A percentile compares a stretch with the other conserved stretches of the same genome.
phyloP scores from a whole-genome alignment of 1,284 basidiomycete species.

The Golubevia pallescens region DNA sequence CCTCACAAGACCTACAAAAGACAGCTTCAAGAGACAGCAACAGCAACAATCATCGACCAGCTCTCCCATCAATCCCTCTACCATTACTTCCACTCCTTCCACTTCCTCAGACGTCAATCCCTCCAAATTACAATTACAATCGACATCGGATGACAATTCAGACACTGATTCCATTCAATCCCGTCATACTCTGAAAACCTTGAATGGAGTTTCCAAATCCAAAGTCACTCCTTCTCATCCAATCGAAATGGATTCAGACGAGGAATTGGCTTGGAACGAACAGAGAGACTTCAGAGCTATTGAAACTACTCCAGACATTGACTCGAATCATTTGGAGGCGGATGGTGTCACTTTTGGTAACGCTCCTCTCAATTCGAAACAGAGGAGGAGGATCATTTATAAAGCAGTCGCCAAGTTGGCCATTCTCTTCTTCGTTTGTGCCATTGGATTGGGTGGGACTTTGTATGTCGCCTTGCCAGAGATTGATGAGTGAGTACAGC shows the following conservation, averaged over 20 bases:
- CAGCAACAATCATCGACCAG: too few species aligned
- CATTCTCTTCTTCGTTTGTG: slow-evolving; percentile 36
- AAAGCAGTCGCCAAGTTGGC: slow-evolving; percentile 26
- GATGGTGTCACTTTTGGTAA: not conserved
- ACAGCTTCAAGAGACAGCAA: too few species aligned
- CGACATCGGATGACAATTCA: too few species aligned
- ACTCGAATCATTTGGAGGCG: not conserved
- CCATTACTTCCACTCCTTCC: too few species aligned
- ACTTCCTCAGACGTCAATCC: too few species aligned
- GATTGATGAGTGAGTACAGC: slow-evolving; percentile 18
- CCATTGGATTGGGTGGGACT: slow-evolving; percentile 26
- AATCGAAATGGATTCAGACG: slow-evolving; percentile 13
- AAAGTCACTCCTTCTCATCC: slow-evolving; percentile 13
- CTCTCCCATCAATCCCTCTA: too few species aligned
- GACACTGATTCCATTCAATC: slow-evolving; percentile 28
- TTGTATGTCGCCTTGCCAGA: slow-evolving; percentile 43
- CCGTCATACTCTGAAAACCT: slow-evolving; percentile 24
- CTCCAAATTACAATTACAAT: too few species aligned
- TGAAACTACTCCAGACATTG: not conserved
- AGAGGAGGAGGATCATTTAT: slow-evolving; percentile 29
- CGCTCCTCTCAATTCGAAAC: not conserved
- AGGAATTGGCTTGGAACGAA: slow-evolving; percentile 1
- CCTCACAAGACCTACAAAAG: too few species aligned
- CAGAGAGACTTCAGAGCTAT: not conserved
- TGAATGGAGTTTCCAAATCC: slow-evolving; percentile 13